phyloP scores from a whole-genome alignment of 768 basidiomycete genomes.

The Hericium rajendrae region DNA sequence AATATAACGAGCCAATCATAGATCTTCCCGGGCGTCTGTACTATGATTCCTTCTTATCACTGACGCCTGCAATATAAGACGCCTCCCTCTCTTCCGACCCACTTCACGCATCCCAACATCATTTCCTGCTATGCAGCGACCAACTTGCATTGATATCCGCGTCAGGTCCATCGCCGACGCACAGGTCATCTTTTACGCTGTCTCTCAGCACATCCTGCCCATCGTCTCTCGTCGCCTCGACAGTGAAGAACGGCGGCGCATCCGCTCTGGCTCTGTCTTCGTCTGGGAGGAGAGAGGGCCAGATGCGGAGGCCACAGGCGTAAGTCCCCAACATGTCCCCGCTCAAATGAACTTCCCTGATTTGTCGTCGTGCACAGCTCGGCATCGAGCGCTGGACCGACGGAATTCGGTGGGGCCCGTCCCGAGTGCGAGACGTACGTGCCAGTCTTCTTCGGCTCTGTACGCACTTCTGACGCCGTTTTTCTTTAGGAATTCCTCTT shows the following conservation, averaged over 20 bases:
- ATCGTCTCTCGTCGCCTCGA: constrained; percentile 68
- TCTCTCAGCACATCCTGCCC: constrained; percentile 43
- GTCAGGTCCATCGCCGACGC: constrained; percentile 60
- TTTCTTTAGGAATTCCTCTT: constrained; percentile 58
- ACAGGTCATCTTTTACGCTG: constrained; percentile 67
- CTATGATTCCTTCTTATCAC: constrained; percentile 12
- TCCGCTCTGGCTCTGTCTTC: constrained; percentile 64
- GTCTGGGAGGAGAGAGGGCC: constrained; percentile 80
- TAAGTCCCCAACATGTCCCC: constrained; percentile 23
- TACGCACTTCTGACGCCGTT: neutral
- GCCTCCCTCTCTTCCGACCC: neutral
- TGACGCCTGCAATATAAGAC: constrained; percentile 11
- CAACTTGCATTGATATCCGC: constrained; percentile 57
- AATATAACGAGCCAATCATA: constrained; percentile 8
- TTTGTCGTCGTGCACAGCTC: constrained; percentile 29
- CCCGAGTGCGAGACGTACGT: constrained; percentile 35
- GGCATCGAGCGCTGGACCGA: constrained; percentile 81
- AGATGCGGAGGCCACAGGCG: constrained; percentile 55
- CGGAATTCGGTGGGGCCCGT: constrained; percentile 63
- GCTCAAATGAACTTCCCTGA: no score
- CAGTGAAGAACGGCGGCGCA: constrained; percentile 62
- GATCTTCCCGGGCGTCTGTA: neutral
- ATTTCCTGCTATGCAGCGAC: constrained; percentile 42
- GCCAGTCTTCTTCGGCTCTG: neutral
- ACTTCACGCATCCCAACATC: neutral